phyloP scores from a whole-genome alignment of 306 rosid species.

The Malus fusca region DNA sequence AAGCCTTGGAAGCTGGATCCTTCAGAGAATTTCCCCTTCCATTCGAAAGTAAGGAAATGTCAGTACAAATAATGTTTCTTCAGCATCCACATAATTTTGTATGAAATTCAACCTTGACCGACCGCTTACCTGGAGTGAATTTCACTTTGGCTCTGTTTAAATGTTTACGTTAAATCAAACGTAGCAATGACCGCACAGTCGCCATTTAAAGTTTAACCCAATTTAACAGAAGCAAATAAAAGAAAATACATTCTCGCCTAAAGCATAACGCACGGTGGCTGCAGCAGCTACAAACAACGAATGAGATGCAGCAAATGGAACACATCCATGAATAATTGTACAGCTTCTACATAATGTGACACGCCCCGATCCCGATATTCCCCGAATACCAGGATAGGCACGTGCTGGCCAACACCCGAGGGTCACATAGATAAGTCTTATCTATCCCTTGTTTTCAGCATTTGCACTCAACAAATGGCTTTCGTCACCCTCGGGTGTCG shows the following conservation, averaged over 20 bases:
- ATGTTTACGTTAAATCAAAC: neutral
- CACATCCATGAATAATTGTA: neutral
- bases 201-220: neutral
- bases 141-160: neutral
- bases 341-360: neutral
- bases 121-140: neutral
- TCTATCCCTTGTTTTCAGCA: too few relatives aligned
- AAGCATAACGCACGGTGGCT: neutral
- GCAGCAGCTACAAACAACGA: neutral
- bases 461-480: too few relatives aligned
- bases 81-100: neutral
- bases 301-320: neutral
- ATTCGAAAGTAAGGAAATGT: slow-evolving; percentile 15
- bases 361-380: too few relatives aligned
- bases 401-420: too few relatives aligned
- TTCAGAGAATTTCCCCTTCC: slow-evolving; percentile 74
- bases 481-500: too few relatives aligned
- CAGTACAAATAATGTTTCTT: neutral
- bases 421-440: too few relatives aligned
- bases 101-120: neutral
- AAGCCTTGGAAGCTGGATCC: slow-evolving; percentile 88
- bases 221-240: neutral
- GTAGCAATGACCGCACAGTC: neutral
- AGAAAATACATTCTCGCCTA: neutral
- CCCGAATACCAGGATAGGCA: too few relatives aligned